These are phyloP conservation scores for Musa schizocarpa DNA, from an alignment of 176 grass and related monocot species.

Conservation along the genomic window DNA sequence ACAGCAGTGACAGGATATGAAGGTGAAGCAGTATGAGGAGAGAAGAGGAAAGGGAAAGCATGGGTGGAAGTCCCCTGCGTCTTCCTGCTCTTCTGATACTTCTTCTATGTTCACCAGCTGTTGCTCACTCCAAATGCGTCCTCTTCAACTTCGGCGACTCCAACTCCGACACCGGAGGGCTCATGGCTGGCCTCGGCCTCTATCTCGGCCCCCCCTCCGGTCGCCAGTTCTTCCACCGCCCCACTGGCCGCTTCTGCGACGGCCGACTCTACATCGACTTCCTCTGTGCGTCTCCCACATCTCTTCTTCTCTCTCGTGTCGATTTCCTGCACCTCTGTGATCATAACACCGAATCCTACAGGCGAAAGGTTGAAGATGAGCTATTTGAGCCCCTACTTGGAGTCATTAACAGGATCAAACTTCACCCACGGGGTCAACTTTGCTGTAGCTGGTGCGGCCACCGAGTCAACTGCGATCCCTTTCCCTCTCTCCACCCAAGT, in stretches of 20 bases:
- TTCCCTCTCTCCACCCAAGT: constrained; percentile 41
- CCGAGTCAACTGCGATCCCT: not conserved
- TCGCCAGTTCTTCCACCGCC: constrained; percentile 38
- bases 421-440: constrained; percentile 52
- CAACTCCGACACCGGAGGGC: constrained; percentile 50
- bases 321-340: not conserved
- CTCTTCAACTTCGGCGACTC: constrained; percentile 71
- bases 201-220: constrained; percentile 30
- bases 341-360: not conserved
- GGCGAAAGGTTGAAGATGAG: constrained; percentile 37
- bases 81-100: not conserved
- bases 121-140: constrained; percentile 18
- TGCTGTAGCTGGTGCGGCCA: constrained; percentile 33
- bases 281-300: constrained; percentile 28
- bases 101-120: not conserved
- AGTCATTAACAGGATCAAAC: constrained; percentile 30
- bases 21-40: not conserved
- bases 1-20: not conserved
- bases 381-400: constrained; percentile 45
- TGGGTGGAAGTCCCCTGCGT: not conserved
- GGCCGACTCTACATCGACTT: constrained; percentile 58
- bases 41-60: not conserved
- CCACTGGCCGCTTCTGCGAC: constrained; percentile 51
- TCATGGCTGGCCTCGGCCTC: constrained; percentile 30
- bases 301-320: not conserved